Percentiles rank a stretch among this genome's conserved stretches.
Conservation (phyloP, 208 protist genomes). For the Histomonas meleagridis region DNA sequence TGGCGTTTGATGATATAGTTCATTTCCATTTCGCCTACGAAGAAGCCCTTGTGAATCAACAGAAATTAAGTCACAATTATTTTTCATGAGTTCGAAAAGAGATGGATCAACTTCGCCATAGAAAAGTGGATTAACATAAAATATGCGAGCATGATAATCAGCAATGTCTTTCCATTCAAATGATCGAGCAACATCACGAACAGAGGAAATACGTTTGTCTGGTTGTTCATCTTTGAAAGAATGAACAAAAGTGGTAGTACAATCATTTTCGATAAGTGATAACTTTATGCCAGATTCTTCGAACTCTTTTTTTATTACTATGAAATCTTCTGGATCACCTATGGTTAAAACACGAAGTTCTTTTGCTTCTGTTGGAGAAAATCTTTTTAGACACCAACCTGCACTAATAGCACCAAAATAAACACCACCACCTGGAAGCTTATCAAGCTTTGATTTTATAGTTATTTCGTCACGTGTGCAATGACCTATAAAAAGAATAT, state of each 20-base stretch:
- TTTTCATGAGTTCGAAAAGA: background rate
- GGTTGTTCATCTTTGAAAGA: background rate
- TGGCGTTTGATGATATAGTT: background rate
- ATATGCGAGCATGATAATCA: background rate
- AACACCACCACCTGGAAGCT: background rate
- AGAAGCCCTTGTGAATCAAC: background rate
- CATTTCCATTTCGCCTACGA: background rate
- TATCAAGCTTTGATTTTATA: background rate
- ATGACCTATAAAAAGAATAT: slow-evolving; percentile 22
- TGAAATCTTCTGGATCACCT: background rate
- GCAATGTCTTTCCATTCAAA: background rate
- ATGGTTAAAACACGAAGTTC: background rate
- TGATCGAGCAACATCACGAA: background rate
- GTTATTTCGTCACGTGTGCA: background rate
- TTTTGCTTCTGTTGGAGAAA: no score
- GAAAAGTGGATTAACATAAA: slow-evolving; percentile 21
- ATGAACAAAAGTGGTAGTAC: background rate
- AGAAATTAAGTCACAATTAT: background rate
- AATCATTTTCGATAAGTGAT: background rate
- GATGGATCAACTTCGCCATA: slow-evolving; percentile 8
- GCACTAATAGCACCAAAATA: background rate
- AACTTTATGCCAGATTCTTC: background rate
- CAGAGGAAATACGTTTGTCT: background rate
- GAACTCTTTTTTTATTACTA: background rate
- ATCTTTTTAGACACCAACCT: background rate